Evolutionary conservation across 2,329 filamentous ascomycete species (phyloP).

Genomic region (Alternaria alternata): DNA sequence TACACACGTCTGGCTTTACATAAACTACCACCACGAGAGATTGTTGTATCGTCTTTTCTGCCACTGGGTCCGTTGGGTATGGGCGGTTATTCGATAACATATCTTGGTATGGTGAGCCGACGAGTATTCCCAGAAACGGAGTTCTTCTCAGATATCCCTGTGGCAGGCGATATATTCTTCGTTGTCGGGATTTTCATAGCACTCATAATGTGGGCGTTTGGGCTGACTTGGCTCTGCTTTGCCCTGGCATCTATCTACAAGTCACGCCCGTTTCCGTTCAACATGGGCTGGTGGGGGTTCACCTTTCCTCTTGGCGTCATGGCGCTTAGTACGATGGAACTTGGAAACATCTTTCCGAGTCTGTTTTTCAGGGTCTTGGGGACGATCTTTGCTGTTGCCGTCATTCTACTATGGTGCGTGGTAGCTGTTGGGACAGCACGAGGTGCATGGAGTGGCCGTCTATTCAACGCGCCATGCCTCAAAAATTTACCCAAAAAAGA

Average conservation of each 20-base stretch:
- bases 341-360: slow-evolving; percentile 63
- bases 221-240: slow-evolving; percentile 63
- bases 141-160: slow-evolving; percentile 47
- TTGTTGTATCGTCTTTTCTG: slow-evolving; percentile 72
- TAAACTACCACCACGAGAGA: slow-evolving; percentile 70
- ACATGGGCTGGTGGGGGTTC: slow-evolving; percentile 71
- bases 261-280: slow-evolving; percentile 62
- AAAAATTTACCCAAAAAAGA: slow-evolving; percentile 41
- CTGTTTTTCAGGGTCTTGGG: slow-evolving; percentile 65
- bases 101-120: slow-evolving; percentile 56
- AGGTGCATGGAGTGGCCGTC: slow-evolving; percentile 57
- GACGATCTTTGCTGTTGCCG: slow-evolving; percentile 62
- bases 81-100: slow-evolving; percentile 68
- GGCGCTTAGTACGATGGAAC: slow-evolving; percentile 57
- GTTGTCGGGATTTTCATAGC: slow-evolving; percentile 63
- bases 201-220: slow-evolving; percentile 66
- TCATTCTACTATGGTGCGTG: slow-evolving; percentile 65
- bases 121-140: slow-evolving; percentile 52
- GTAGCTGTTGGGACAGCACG: slow-evolving; percentile 60
- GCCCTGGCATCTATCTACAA: slow-evolving; percentile 60
- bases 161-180: slow-evolving; percentile 62
- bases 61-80: slow-evolving; percentile 73
- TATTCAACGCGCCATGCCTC: slow-evolving; percentile 66
- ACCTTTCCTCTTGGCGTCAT: slow-evolving; percentile 68
- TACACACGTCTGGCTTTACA: slow-evolving; percentile 73